These are phyloP conservation scores for Fraxinus floribunda DNA, from an alignment of 305 asterid species.

Conservation along the genomic window DNA sequence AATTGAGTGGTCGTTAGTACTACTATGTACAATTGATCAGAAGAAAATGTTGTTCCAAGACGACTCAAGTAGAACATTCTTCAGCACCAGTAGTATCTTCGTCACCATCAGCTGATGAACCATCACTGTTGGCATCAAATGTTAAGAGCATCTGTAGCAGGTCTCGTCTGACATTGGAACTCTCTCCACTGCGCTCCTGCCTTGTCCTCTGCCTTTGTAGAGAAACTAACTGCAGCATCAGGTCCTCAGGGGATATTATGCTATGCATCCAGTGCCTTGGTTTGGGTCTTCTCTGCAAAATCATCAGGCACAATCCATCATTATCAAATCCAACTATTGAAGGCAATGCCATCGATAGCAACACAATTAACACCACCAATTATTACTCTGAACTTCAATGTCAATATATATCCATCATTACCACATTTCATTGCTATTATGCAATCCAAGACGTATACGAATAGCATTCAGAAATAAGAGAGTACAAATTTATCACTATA, in stretches of 20 bases:
- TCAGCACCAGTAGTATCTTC: conserved; percentile 35
- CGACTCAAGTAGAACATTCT: conserved; percentile 29
- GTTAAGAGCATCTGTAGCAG: conserved; percentile 47
- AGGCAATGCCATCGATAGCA: conserved; percentile 21
- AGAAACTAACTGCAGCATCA: conserved; percentile 55
- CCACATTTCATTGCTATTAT: background rate
- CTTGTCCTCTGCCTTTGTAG: conserved; percentile 37
- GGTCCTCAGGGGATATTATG: conserved; percentile 49
- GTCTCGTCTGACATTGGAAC: conserved; percentile 38
- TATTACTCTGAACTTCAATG: background rate
- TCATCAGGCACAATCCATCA: background rate
- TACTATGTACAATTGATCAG: conserved; percentile 32
- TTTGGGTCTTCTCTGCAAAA: conserved; percentile 55
- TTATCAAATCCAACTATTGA: no score
- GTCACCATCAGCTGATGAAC: conserved; percentile 1
- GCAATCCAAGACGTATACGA: background rate
- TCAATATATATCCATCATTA: background rate
- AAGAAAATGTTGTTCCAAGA: background rate
- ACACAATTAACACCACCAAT: background rate
- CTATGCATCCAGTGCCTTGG: conserved; percentile 45
- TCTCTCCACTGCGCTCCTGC: conserved; percentile 35
- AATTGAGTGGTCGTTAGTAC: background rate
- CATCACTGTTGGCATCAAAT: conserved; percentile 35
- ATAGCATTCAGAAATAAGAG: background rate
- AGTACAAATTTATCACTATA: background rate